Conservation (phyloP, 1,139 yeast genomes). For the Diutina scorzettiae region DNA sequence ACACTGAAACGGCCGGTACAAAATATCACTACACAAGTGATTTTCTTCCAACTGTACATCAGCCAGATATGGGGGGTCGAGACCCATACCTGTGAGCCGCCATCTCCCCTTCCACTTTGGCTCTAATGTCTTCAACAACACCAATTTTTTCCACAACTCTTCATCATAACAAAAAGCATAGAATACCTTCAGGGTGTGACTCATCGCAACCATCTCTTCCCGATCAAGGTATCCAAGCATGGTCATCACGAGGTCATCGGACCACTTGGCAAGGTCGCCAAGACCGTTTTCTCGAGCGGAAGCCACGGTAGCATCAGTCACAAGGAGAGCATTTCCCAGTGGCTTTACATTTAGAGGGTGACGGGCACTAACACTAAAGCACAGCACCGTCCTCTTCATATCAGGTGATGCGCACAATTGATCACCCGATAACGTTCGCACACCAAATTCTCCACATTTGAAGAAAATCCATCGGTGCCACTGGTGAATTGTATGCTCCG, state of each 20-base stretch:
- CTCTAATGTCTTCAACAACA: constrained; percentile 12
- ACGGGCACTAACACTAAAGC: not conserved
- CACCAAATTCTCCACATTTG: no score
- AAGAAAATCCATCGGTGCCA: no score
- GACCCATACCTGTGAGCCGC: constrained; percentile 47
- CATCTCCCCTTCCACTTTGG: constrained; percentile 65
- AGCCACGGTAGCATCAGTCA: constrained; percentile 9
- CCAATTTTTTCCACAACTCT: constrained; percentile 63
- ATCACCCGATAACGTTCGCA: not conserved
- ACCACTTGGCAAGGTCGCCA: constrained; percentile 40
- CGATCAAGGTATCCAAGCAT: constrained; percentile 31
- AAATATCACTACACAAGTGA: constrained; percentile 39
- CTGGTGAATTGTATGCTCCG: not conserved
- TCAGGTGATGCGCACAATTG: not conserved
- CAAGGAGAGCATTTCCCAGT: not conserved
- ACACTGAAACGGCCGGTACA: constrained; percentile 74
- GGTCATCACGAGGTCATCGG: constrained; percentile 48
- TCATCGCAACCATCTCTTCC: not conserved
- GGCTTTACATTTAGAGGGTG: constrained; percentile 5
- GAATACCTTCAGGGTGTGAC: not conserved
- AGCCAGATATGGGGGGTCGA: constrained; percentile 24
- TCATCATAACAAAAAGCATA: constrained; percentile 33
- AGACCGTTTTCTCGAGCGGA: constrained; percentile 26
- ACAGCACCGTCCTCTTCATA: not conserved
- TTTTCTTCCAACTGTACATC: constrained; percentile 26